Conservation (phyloP, 2,329 filamentous ascomycete genomes). For the Calonectria hawksworthii region DNA sequence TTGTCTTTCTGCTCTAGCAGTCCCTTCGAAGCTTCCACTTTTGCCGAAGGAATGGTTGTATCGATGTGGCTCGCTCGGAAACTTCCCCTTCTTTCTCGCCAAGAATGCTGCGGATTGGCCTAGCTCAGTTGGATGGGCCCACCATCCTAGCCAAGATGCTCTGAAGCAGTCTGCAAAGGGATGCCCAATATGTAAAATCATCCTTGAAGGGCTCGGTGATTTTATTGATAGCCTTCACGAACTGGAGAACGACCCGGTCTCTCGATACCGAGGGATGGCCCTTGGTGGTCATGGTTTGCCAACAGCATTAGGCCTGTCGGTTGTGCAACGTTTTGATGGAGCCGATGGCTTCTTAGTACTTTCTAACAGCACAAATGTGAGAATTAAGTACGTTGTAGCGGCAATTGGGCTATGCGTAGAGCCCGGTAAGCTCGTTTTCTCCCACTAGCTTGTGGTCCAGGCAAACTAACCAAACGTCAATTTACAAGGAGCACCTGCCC, state of each 20-base stretch:
- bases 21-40: neutral
- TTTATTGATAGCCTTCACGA: neutral
- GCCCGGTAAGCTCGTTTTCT: neutral
- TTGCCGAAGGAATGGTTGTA: neutral
- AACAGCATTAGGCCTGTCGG: neutral
- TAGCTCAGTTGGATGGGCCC: neutral
- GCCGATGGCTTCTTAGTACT: slow-evolving; percentile 21
- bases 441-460: too few species aligned
- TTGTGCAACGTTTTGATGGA: slow-evolving; percentile 17
- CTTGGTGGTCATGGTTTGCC: slow-evolving; percentile 2
- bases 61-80: too few species aligned
- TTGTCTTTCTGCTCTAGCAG: neutral
- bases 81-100: neutral
- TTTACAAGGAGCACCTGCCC: neutral
- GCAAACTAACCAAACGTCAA: too few species aligned
- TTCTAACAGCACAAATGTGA: neutral
- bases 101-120: neutral
- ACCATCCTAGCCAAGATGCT: neutral
- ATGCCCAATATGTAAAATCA: neutral
- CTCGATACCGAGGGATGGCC: neutral
- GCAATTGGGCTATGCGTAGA: slow-evolving; percentile 23
- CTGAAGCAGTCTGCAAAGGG: neutral
- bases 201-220: neutral
- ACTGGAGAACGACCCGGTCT: neutral
- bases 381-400: neutral